phyloP scores from a whole-genome alignment of 352 stramenopile species.

The Phytophthora agathidicida region DNA sequence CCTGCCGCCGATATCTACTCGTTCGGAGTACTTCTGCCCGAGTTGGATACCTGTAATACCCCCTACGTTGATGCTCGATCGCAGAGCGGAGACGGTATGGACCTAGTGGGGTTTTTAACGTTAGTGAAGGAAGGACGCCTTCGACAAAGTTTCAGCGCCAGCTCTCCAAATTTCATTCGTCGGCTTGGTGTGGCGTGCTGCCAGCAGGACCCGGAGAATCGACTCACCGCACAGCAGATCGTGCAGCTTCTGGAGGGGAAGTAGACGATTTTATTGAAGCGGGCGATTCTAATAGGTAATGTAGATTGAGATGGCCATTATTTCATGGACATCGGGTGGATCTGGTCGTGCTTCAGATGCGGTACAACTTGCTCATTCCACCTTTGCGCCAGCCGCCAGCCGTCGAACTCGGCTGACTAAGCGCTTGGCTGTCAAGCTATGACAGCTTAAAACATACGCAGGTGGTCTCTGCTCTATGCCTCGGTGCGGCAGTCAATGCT shows the following conservation, averaged over 20 bases:
- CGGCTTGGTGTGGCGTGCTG: constrained; percentile 45
- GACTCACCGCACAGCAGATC: constrained; percentile 43
- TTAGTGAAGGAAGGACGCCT: constrained; percentile 32
- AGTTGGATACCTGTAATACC: constrained; percentile 40
- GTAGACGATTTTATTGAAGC: too few species aligned
- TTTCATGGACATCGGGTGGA: too few species aligned
- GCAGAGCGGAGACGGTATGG: constrained; percentile 7
- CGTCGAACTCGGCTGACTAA: neutral
- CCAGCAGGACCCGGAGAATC: constrained; percentile 39
- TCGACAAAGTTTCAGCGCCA: constrained; percentile 43
- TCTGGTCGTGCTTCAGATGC: neutral
- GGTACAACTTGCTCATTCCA: neutral
- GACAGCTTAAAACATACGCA: too few species aligned
- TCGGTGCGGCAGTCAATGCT: too few species aligned
- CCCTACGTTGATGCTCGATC: constrained; percentile 23
- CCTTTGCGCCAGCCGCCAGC: constrained; percentile 4
- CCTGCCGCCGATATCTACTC: constrained; percentile 65
- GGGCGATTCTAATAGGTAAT: too few species aligned
- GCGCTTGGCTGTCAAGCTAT: too few species aligned
- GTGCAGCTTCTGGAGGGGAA: constrained; percentile 49
- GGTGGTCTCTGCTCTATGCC: constrained; percentile 4
- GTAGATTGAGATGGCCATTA: too few species aligned
- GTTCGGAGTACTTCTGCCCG: constrained; percentile 54
- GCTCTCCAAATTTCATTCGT: constrained; percentile 49
- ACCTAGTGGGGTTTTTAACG: constrained; percentile 2